Base-by-base conservation (phyloP, 768 basidiomycete genomes). In the Lactarius evosmus region DNA sequence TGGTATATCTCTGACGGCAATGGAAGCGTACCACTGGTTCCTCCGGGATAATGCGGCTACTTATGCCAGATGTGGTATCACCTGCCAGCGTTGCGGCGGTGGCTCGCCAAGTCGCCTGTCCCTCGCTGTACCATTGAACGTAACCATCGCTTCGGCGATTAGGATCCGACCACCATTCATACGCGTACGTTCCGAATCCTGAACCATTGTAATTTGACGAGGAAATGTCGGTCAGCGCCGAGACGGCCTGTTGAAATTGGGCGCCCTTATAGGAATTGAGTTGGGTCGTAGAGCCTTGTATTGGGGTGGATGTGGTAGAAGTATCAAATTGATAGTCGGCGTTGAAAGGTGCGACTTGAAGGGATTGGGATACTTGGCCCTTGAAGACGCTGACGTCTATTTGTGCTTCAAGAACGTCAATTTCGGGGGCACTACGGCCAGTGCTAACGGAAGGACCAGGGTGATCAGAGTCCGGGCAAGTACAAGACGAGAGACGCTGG, bases 381-480 rank as follows among this genome's bases (percentile, higher is more conserved):
- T 76, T 70, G 69, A 83, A 80, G 4, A 75, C 63, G 60, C 58
- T 65, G 36, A 80, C 69, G 69, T 93, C 78, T 63, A 87, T 76
- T 73, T 94, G 89, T 0, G 93, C 86, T 78, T 98, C 95, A 62
- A 96, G 72, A 64, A 98, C 81, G 74, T 98, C 95, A 69, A 98
- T 93, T 78, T 98, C 96, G 1, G 96, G 95, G 1, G 88, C 91
- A 34, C 85, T 85, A 57, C 95, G 85, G 22, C 87, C 87, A 17
- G 76, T 77, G 32, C 74, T 80, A 59, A 80, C 79, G 41, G 70
- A 79, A 3, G 95, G 95, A 12, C 95, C 95, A 2, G 95, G 95
- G 72, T 98, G 95, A 69, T 93, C 91, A 32, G 84, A 83, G 14
- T 85, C 86, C 0, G 88, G 76, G 72, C 95, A 98, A 2, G 94